phyloP scores from a whole-genome alignment of 768 basidiomycete genomes.

The Lactarius psammicola region DNA sequence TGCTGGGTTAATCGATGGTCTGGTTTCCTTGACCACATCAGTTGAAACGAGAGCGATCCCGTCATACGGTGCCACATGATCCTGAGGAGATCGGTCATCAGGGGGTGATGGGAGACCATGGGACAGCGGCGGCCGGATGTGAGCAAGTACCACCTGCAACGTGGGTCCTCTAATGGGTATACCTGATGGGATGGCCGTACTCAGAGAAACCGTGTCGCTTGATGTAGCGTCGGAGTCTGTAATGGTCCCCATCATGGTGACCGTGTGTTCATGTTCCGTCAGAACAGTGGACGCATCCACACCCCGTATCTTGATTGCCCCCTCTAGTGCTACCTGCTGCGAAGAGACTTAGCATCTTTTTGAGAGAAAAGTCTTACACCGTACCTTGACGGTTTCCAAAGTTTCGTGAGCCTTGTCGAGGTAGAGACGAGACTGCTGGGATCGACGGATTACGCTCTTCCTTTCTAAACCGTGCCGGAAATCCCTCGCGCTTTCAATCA shows the following conservation, averaged over 20 bases:
- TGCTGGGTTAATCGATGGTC: not conserved
- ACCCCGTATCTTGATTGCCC: not conserved
- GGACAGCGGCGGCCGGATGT: not conserved
- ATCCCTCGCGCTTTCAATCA: slow-evolving; percentile 2
- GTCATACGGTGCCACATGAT: not conserved
- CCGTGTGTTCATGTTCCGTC: not conserved
- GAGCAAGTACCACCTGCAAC: not conserved
- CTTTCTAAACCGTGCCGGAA: slow-evolving; percentile 1
- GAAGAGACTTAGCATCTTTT: not conserved
- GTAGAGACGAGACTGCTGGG: slow-evolving; percentile 8
- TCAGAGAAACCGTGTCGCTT: not conserved
- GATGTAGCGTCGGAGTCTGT: not conserved
- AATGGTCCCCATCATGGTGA: not conserved
- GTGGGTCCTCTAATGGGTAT: not conserved
- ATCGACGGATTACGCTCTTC: slow-evolving; percentile 3
- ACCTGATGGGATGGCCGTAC: not conserved
- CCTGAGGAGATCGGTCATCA: not conserved
- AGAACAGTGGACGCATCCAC: not conserved
- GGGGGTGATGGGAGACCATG: not conserved
- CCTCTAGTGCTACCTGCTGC: slow-evolving; percentile 5
- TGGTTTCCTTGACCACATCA: not conserved
- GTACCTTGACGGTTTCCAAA: slow-evolving; percentile 2
- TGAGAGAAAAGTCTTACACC: not conserved
- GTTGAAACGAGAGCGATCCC: not conserved
- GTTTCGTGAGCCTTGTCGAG: slow-evolving; percentile 8